Conservation (phyloP, 129 eudicot genomes). For the Lactuca saligna region DNA sequence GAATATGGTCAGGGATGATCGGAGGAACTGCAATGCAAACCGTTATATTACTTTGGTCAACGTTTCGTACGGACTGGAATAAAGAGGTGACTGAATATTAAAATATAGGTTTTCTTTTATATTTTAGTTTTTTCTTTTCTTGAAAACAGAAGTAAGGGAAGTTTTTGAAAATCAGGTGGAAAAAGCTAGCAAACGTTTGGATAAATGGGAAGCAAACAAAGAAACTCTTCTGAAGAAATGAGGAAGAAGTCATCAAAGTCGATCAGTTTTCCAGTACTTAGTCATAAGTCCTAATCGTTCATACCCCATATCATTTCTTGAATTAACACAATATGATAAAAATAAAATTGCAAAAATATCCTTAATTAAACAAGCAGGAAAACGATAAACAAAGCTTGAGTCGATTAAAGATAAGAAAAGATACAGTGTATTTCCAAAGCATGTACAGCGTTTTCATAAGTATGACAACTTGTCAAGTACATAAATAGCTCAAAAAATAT, state of each 20-base stretch:
- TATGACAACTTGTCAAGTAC: too few relatives aligned
- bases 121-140: not conserved
- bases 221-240: slow-evolving; percentile 7
- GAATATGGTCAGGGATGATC: slow-evolving; percentile 91
- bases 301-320: too few relatives aligned
- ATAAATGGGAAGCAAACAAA: slow-evolving; percentile 56
- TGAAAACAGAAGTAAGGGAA: not conserved
- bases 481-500: too few relatives aligned
- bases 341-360: too few relatives aligned
- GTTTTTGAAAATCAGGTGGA: slow-evolving; percentile 51
- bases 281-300: too few relatives aligned
- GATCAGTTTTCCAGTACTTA: not conserved
- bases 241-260: slow-evolving; percentile 23
- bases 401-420: too few relatives aligned
- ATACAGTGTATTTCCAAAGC: too few relatives aligned
- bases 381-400: too few relatives aligned
- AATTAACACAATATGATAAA: too few relatives aligned
- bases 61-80: slow-evolving; percentile 70
- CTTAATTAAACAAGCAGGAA: too few relatives aligned
- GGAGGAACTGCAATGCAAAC: slow-evolving; percentile 88
- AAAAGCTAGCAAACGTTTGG: slow-evolving; percentile 52
- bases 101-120: not conserved
- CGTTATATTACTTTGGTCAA: slow-evolving; percentile 52
- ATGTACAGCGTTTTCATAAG: too few relatives aligned
- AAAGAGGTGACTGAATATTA: slow-evolving; percentile 50